These are phyloP conservation scores for Alloteropsis semialata DNA, from an alignment of 176 grass and related monocot genomes.

Conservation along the genomic window DNA sequence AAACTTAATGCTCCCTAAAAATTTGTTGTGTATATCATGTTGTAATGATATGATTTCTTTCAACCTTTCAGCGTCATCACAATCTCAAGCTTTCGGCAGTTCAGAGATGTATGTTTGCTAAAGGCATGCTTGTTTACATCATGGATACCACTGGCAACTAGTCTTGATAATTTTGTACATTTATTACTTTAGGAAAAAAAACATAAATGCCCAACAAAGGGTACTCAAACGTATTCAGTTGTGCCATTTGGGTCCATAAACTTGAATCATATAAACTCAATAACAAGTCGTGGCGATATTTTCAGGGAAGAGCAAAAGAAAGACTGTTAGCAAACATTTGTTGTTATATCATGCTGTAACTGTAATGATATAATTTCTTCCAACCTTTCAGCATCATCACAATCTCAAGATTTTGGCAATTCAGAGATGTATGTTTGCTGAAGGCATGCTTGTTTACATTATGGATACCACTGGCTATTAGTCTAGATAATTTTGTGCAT, in stretches of 20 bases:
- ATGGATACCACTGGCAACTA: not conserved
- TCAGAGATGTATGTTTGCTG: not conserved
- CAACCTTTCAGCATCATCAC: not conserved
- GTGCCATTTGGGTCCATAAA: not conserved
- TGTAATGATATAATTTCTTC: not conserved
- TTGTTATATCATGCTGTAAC: not conserved
- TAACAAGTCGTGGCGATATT: not conserved
- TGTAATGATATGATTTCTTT: not conserved
- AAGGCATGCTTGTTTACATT: no score
- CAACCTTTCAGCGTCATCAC: not conserved
- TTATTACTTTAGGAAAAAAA: not conserved
- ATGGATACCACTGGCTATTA: not conserved
- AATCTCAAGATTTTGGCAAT: not conserved
- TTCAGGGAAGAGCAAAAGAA: not conserved
- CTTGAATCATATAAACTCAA: not conserved
- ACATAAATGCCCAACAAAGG: not conserved
- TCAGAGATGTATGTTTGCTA: not conserved
- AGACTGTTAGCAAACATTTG: slow-evolving; percentile 9
- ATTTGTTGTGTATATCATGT: not conserved
- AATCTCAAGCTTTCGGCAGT: not conserved
- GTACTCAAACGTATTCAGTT: not conserved
- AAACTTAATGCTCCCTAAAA: no score
- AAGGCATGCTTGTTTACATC: not conserved
- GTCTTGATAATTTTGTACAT: not conserved
- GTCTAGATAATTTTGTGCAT: not conserved